A percentile compares a stretch with the other conserved stretches of the same genome.
Conservation (phyloP, 225 moss, liverwort and hornwort genomes). For the Physcomitrium patens region DNA sequence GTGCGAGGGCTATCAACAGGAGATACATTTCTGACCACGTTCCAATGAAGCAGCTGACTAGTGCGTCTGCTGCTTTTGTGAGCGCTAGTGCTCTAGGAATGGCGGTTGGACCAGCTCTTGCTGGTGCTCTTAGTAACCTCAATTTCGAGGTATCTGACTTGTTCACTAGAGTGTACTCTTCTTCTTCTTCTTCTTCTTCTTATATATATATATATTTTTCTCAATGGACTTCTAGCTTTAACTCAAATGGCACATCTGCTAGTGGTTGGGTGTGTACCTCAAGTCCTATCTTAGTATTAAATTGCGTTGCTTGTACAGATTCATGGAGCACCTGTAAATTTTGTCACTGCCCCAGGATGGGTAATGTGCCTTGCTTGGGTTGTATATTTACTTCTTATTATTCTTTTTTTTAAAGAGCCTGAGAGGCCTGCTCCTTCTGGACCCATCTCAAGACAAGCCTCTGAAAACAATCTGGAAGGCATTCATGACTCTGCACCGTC, state of each 20-base stretch:
- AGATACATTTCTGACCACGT: constrained; percentile 90
- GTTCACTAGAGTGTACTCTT: too few species aligned
- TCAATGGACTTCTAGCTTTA: neutral
- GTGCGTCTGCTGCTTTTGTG: constrained; percentile 89
- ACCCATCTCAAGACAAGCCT: constrained; percentile 26
- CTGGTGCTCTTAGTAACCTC: constrained; percentile 58
- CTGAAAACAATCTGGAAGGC: constrained; percentile 32
- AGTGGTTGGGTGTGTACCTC: neutral
- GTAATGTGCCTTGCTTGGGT: constrained; percentile 74
- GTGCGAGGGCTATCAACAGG: constrained; percentile 84
- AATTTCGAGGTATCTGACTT: constrained; percentile 26
- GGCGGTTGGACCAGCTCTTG: constrained; percentile 85
- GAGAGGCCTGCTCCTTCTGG: constrained; percentile 29
- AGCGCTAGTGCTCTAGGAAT: constrained; percentile 90
- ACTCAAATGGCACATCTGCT: neutral
- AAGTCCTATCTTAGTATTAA: neutral
- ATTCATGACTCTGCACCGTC: constrained; percentile 6
- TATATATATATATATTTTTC: too few species aligned
- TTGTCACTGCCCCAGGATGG: constrained; percentile 87
- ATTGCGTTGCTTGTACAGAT: constrained; percentile 35
- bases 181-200: too few species aligned
- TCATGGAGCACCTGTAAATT: constrained; percentile 75
- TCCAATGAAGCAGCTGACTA: constrained; percentile 58
- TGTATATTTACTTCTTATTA: constrained; percentile 62
- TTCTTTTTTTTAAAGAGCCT: constrained; percentile 77